Percentiles rank a stretch among this genome's conserved stretches.
Conservation (phyloP, 306 rosid genomes). For the Elaeagnus macrophylla region DNA sequence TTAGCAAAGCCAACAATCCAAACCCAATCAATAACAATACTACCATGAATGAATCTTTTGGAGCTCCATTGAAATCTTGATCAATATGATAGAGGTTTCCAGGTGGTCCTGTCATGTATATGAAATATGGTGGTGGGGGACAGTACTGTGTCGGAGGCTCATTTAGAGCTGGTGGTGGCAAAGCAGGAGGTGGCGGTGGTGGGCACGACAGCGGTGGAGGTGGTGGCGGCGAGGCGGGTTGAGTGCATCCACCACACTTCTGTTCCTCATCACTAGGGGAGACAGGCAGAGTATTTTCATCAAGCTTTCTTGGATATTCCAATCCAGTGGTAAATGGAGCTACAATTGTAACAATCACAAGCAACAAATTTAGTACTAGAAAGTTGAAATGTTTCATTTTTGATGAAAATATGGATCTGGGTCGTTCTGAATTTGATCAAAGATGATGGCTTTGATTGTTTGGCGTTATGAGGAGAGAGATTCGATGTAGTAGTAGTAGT, state of each 20-base stretch:
- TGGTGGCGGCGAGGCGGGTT: constrained; percentile 2
- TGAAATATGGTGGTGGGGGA: constrained; percentile 28
- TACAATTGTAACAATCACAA: constrained; percentile 13
- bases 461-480: neutral
- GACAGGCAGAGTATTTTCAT: constrained; percentile 10
- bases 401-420: constrained; percentile 4
- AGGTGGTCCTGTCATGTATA: constrained; percentile 41
- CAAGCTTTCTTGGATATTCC: constrained; percentile 31
- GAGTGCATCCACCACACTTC: constrained; percentile 24
- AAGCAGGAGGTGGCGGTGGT: constrained; percentile 1
- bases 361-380: constrained; percentile 12
- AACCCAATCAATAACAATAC: constrained; percentile 9
- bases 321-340: constrained; percentile 18
- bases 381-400: constrained; percentile 19
- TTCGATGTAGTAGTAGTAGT: neutral
- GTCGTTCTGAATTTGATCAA: too few relatives aligned
- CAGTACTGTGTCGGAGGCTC: constrained; percentile 13
- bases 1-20: constrained; percentile 8
- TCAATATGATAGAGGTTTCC: constrained; percentile 33
- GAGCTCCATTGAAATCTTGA: constrained; percentile 10
- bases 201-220: constrained; percentile 9
- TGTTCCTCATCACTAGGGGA: constrained; percentile 1
- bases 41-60: neutral
- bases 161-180: constrained; percentile 14
- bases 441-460: neutral